phyloP scores from a whole-genome alignment of 2,329 filamentous ascomycete genomes.

The Huntiella bhutanensis region DNA sequence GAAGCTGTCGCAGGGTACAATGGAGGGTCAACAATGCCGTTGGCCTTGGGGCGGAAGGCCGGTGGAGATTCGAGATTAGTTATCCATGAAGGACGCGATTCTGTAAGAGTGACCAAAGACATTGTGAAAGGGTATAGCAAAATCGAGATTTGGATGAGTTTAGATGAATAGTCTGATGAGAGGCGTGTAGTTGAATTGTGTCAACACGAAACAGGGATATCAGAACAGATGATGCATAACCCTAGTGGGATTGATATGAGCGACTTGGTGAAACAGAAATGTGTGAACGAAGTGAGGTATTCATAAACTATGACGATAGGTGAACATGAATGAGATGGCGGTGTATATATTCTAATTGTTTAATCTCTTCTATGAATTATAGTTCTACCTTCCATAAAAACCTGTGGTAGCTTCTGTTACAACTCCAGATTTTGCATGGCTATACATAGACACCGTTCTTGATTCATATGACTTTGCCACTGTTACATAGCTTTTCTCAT shows the following conservation, averaged over 20 bases:
- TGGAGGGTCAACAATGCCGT: slow-evolving; percentile 63
- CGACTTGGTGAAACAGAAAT: too few relatives aligned
- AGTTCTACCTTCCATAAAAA: too few relatives aligned
- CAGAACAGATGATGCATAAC: not conserved
- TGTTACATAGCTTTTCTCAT: too few relatives aligned
- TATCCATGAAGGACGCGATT: slow-evolving; percentile 55
- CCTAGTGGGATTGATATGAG: not conserved
- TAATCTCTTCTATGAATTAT: not conserved
- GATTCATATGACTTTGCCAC: too few relatives aligned
- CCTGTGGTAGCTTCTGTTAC: too few relatives aligned
- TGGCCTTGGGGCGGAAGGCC: slow-evolving; percentile 42
- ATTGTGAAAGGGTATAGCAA: not conserved
- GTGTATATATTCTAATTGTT: not conserved
- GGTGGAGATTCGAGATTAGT: slow-evolving; percentile 57
- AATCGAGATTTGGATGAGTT: not conserved
- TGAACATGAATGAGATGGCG: not conserved
- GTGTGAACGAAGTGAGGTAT: too few relatives aligned
- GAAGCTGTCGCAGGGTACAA: slow-evolving; percentile 47
- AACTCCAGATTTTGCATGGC: too few relatives aligned
- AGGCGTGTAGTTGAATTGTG: too few relatives aligned
- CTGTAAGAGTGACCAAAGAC: not conserved
- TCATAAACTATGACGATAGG: not conserved
- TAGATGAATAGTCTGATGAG: not conserved
- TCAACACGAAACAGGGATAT: not conserved
- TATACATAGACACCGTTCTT: too few relatives aligned